Evolutionary conservation across 2,329 filamentous ascomycete genomes (phyloP).

Genomic region (Botryotinia globosa): DNA sequence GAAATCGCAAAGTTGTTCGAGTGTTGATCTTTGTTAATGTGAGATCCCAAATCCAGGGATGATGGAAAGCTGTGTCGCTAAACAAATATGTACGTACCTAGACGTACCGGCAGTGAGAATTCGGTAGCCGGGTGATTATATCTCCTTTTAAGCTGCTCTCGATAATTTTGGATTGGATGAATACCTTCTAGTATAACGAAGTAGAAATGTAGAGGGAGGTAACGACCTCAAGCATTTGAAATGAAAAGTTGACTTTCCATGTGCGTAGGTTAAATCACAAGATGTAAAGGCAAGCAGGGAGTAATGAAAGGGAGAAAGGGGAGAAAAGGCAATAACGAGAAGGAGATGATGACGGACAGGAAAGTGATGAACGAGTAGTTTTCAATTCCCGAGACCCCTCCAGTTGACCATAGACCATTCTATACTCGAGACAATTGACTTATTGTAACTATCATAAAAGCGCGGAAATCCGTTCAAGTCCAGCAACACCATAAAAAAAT

Average conservation of each 20-base stretch:
- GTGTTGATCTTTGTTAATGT: neutral
- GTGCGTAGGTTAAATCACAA: neutral
- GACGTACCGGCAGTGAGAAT: neutral
- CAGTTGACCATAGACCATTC: neutral
- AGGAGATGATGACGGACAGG: neutral
- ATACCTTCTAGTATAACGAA: neutral
- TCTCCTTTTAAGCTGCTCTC: neutral
- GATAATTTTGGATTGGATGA: neutral
- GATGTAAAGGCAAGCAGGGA: neutral
- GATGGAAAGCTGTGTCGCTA: neutral
- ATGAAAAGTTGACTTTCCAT: fast-evolving
- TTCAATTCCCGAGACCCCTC: too few species aligned
- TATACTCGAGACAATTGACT: neutral
- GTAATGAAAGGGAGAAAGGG: neutral
- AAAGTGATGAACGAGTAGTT: too few species aligned
- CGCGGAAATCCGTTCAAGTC: too few species aligned
- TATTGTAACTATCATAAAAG: too few species aligned
- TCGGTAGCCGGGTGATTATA: neutral
- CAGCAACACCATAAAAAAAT: too few species aligned
- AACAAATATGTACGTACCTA: neutral
- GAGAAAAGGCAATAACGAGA: neutral
- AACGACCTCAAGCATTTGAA: neutral
- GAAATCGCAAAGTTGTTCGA: neutral
- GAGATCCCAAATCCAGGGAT: neutral
- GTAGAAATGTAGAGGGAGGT: neutral